Percentiles rank a stretch among this genome's conserved stretches.
phyloP scores from a whole-genome alignment of 129 eudicot species.

The Erigeron canadensis region DNA sequence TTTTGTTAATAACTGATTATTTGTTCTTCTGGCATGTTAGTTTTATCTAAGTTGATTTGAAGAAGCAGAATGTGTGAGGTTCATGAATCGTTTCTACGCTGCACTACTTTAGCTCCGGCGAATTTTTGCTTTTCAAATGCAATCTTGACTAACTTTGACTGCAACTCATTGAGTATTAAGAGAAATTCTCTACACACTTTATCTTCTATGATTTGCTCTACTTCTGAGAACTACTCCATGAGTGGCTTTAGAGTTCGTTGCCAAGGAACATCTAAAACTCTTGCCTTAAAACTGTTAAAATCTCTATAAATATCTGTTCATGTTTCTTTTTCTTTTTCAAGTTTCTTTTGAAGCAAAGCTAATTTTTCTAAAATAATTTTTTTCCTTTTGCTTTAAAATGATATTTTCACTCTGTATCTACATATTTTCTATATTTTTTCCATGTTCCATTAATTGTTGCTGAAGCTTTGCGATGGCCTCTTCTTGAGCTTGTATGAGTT shows the following conservation, averaged over 20 bases:
- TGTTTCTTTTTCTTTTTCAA: not conserved
- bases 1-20: not conserved
- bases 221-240: not conserved
- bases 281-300: not conserved
- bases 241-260: not conserved
- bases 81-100: not conserved
- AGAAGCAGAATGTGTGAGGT: not conserved
- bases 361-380: not conserved
- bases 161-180: not conserved
- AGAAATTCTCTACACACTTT: not conserved
- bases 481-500: not conserved
- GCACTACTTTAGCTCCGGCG: not conserved
- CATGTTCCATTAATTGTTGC: not conserved
- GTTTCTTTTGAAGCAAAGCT: not conserved
- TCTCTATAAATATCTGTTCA: not conserved
- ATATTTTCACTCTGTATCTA: not conserved
- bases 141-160: not conserved
- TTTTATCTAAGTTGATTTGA: not conserved
- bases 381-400: not conserved
- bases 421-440: not conserved
- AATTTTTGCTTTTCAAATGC: not conserved
- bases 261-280: not conserved
- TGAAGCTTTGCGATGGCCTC: not conserved
- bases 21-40: not conserved
- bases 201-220: not conserved